Percentiles rank a stretch among this genome's conserved stretches.
phyloP scores from a whole-genome alignment of 345 rosid genomes.

The Ceriops decandra region DNA sequence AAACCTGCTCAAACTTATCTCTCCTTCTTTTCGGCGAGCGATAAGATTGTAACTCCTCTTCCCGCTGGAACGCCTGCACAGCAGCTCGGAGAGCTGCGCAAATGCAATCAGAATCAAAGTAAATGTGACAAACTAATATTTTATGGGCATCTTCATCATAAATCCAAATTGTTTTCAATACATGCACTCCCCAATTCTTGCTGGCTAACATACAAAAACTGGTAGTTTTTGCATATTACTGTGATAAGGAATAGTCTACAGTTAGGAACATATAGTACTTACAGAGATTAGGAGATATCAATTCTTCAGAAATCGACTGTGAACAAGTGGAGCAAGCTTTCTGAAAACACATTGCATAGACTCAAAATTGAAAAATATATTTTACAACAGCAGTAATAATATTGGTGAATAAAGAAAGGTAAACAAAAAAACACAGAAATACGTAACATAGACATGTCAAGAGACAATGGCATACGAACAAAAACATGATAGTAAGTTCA shows the following conservation, averaged over 20 bases:
- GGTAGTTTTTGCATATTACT: neutral
- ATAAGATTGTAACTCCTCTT: constrained; percentile 56
- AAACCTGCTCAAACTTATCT: constrained; percentile 84
- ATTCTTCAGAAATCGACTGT: constrained; percentile 59
- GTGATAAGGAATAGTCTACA: neutral
- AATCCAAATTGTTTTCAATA: neutral
- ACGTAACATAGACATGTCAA: neutral
- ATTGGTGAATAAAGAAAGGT: neutral
- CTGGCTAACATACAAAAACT: neutral
- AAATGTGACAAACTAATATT: neutral
- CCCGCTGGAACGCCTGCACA: constrained; percentile 74
- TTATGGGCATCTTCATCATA: neutral
- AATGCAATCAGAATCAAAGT: constrained; percentile 4
- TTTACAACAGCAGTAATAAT: neutral
- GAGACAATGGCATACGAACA: neutral
- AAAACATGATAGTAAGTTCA: neutral
- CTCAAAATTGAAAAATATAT: constrained; percentile 15
- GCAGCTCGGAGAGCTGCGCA: constrained; percentile 72
- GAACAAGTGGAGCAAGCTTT: constrained; percentile 77
- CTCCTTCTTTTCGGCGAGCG: constrained; percentile 72
- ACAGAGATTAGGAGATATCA: constrained; percentile 73
- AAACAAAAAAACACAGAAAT: neutral
- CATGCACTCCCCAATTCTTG: neutral
- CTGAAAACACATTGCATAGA: constrained; percentile 40
- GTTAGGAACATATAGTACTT: constrained; percentile 28